Base-by-base conservation (phyloP, 2,329 filamentous ascomycete genomes). In the Lachnellula hyalina region DNA sequence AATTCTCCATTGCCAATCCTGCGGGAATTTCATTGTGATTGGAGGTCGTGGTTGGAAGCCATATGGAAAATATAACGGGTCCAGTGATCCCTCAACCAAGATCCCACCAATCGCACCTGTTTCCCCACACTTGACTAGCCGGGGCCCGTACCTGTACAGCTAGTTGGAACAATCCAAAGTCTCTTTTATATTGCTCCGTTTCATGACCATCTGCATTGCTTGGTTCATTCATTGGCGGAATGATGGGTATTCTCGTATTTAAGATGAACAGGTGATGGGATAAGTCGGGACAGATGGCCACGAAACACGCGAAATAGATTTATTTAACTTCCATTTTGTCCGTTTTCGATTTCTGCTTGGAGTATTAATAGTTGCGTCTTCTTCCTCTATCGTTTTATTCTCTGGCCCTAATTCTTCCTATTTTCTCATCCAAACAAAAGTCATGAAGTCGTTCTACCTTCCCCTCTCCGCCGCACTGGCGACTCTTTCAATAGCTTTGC, bases 381-480 rank as follows among this genome's bases (percentile, higher is more conserved):
- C 41, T 38, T 17, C 11, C 19, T 9, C 35, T 14, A 15, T 49
- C 2, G 1, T 34, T 51, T 19, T 45, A 6, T 19, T 23, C 23
- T 49, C 51, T 15, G 34, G 34, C 15, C 44, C 28, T 40, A 38
- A 15, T 15, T 32, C 46, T 21, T 41, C 48, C 23, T 50, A 49
- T 45, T 14, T 6, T 36, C 19, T 14, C 17, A n/a, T 35, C 19
- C 4, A 36, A 15, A 8, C n/a, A 8, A 25, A 34, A 51, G 42
- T 35, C 47, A 63, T 63, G 61, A 63, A 61, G 55, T 52, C 34
- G 25, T 60, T 49, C 19, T 48, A 47, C 46, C 34, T 47, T 9
- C 25, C 51, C 23, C 28, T 63, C 21, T 50, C 49, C 25, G 58
- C 67, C 44, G 58, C 60, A 15, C 62, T 67, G 41, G 60, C 63